Conservation (phyloP, 2,329 filamentous ascomycete species). For the Verticillium zaregamsianum region DNA sequence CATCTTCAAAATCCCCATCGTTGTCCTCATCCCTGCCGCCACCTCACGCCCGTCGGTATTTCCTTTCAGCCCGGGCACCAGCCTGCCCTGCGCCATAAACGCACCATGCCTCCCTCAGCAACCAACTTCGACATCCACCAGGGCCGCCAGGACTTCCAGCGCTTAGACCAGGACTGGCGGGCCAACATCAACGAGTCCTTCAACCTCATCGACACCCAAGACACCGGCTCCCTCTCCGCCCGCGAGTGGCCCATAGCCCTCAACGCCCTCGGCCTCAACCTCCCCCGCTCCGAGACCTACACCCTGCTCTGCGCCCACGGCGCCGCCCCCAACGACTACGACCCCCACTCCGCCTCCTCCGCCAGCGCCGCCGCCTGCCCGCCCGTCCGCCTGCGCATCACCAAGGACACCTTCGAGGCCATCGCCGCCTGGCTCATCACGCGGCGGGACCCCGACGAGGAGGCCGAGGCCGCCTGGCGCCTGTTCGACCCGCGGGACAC, state of each 20-base stretch:
- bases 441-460: constrained; percentile 80
- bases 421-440: constrained; percentile 78
- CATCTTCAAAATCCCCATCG: not conserved
- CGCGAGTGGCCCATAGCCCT: constrained; percentile 97
- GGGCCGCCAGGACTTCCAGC: constrained; percentile 12
- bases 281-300: constrained; percentile 82
- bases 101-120: constrained; percentile 9
- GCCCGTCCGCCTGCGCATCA: constrained; percentile 67
- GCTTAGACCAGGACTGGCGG: constrained; percentile 12
- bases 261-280: constrained; percentile 90
- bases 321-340: constrained; percentile 58
- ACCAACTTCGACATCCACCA: constrained; percentile 11
- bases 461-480: constrained; percentile 86
- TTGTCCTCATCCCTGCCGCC: not conserved
- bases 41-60: not conserved
- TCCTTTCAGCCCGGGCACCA: not conserved
- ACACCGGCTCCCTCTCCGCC: constrained; percentile 91
- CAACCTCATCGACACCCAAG: constrained; percentile 93
- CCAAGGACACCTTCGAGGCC: constrained; percentile 66
- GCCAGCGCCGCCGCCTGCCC: constrained; percentile 47
- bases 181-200: constrained; percentile 42
- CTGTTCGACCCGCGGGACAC: constrained; percentile 93
- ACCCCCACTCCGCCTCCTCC: constrained; percentile 31
- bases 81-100: not conserved
- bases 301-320: constrained; percentile 78